Evolutionary conservation across 352 stramenopile species (phyloP).

Genomic region (Aphanomyces stellatus): DNA sequence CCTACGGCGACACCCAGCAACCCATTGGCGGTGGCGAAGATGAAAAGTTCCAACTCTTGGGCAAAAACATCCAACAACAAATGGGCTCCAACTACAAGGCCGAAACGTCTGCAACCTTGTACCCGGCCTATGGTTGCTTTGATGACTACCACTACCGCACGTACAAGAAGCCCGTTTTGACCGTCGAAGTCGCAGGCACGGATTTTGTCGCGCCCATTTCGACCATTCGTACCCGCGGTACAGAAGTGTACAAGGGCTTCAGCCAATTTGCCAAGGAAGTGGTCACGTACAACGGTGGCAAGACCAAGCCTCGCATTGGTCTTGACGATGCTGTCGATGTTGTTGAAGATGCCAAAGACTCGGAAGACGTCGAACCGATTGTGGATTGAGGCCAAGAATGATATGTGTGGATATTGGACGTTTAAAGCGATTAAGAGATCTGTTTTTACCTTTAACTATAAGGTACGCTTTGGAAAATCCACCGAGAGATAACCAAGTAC

Average conservation of each 20-base stretch:
- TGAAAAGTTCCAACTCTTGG: not conserved
- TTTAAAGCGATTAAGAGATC: too few species aligned
- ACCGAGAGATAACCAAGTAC: too few species aligned
- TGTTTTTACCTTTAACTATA: too few species aligned
- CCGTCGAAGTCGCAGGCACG: constrained; percentile 54
- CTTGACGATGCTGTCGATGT: not conserved
- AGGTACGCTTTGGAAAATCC: too few species aligned
- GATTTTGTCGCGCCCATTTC: constrained; percentile 57
- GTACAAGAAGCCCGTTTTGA: constrained; percentile 51
- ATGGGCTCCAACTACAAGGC: constrained; percentile 4
- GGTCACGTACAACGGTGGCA: constrained; percentile 28
- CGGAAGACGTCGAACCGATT: not conserved
- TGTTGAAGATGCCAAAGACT: not conserved
- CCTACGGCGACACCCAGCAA: not conserved
- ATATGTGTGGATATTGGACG: too few species aligned
- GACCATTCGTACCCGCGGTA: constrained; percentile 34
- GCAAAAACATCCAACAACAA: not conserved
- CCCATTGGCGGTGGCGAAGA: not conserved
- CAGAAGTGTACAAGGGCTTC: constrained; percentile 34
- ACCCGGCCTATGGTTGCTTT: constrained; percentile 24
- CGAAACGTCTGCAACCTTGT: constrained; percentile 19
- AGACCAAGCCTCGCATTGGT: not conserved
- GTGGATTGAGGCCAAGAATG: not conserved
- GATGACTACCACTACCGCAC: constrained; percentile 34
- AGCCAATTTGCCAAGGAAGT: constrained; percentile 42